Conservation (phyloP, 164 flowering plant species). For the Kingdonia uniflora region DNA sequence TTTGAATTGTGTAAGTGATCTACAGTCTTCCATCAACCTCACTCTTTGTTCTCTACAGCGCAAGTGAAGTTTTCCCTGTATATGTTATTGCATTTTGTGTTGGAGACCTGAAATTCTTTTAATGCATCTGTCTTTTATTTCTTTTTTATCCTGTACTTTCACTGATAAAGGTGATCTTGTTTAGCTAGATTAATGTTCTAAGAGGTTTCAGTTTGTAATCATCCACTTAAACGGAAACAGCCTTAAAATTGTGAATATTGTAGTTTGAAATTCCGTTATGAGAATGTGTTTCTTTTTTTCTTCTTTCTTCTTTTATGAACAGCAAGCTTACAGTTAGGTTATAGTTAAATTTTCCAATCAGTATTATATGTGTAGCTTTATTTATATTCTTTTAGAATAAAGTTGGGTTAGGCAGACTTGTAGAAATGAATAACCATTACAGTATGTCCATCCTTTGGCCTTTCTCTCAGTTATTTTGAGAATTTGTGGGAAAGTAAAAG, state of each 20-base stretch:
- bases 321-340: too few species aligned
- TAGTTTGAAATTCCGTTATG: not conserved
- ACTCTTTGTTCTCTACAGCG: not conserved
- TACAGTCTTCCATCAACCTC: not conserved
- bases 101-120: not conserved
- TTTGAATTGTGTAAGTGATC: not conserved
- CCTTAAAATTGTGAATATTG: constrained; percentile 3
- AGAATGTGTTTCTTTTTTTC: not conserved
- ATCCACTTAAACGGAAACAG: not conserved
- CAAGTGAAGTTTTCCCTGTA: constrained; percentile 1
- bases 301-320: not conserved
- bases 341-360: too few species aligned
- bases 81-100: constrained; percentile 2
- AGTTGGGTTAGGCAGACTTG: too few species aligned
- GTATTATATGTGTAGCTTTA: too few species aligned
- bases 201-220: constrained; percentile 1
- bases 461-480: too few species aligned
- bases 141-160: not conserved
- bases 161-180: not conserved
- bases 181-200: not conserved
- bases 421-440: too few species aligned
- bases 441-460: too few species aligned
- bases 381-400: too few species aligned
- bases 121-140: constrained; percentile 4
- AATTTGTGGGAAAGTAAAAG: too few species aligned